A percentile compares a stretch with the other conserved stretches of the same genome.
phyloP scores from a whole-genome alignment of 441 rosid species.

The Gossypium lobatum region DNA sequence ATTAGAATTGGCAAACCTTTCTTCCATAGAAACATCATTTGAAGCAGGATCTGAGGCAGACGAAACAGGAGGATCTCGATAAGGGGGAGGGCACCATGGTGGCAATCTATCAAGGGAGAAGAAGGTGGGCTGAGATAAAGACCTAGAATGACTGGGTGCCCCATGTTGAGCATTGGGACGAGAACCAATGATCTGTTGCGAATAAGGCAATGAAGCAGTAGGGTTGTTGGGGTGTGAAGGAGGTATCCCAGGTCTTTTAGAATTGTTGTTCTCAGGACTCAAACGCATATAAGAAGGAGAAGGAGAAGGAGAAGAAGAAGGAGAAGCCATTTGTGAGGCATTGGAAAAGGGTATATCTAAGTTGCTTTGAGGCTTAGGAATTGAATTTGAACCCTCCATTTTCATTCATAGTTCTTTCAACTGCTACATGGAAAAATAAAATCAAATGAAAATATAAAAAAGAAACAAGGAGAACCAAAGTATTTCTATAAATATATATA shows the following conservation, averaged over 20 bases:
- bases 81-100: slow-evolving; percentile 31
- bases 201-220: slow-evolving; percentile 27
- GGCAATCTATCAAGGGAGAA: slow-evolving; percentile 31
- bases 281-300: slow-evolving; percentile 9
- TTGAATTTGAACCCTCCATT: slow-evolving; percentile 17
- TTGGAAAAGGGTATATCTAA: slow-evolving; percentile 12
- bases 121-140: slow-evolving; percentile 36
- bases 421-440: background rate
- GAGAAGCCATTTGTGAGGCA: slow-evolving; percentile 15
- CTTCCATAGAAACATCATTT: slow-evolving; percentile 36
- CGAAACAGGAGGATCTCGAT: slow-evolving; percentile 20
- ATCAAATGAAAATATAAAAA: background rate
- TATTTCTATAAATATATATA: background rate
- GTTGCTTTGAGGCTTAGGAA: background rate
- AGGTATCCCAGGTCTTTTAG: slow-evolving; percentile 41
- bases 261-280: slow-evolving; percentile 18
- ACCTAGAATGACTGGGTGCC: slow-evolving; percentile 38
- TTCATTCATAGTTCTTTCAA: slow-evolving; percentile 5
- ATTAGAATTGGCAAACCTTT: slow-evolving; percentile 29
- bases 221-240: slow-evolving; percentile 49
- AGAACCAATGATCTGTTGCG: slow-evolving; percentile 28
- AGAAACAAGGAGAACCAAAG: background rate
- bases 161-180: slow-evolving; percentile 25
- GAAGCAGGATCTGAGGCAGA: slow-evolving; percentile 23
- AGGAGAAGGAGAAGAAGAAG: background rate